Base-by-base conservation (phyloP, 164 flowering plant species). In the Taxillus chinensis region DNA sequence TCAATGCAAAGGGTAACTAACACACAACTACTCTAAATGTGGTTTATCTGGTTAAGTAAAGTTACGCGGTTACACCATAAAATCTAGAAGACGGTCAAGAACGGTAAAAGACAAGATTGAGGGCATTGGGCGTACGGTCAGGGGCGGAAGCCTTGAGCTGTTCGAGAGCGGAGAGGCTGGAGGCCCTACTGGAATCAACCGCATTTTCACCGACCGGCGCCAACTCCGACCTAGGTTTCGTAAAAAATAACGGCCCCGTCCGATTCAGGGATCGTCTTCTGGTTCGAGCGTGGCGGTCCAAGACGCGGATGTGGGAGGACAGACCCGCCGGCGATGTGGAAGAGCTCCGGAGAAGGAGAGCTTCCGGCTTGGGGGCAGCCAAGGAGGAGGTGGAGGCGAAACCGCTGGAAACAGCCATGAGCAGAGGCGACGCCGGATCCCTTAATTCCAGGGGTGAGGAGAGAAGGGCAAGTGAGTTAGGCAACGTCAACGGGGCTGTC, bases 121-220 rank as follows among this genome's bases (percentile, higher is more conserved):
- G 55, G 49, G 60, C 27, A 10, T 10, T 7, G 45, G 39, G 67
- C 83, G 46, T 73, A 92, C 98, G 66, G 65, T 89, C 98, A 65
- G 76, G 86, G 1, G 79, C 93, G 5, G 92, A 84, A 17, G 81
- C 72, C 75, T 89, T 89, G 77, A 92, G 93, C 81, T 74, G 87
- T 60, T 89, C 92, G 42, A 92, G 91, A 62, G 90, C 92, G 37
- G 92, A 77, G 59, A 86, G 45, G 68, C 87, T 82, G 14, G 96
- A 75, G 53, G 78, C 70, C 62, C 69, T 77, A 7, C 54, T 8
- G 10, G 69, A 59, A 61, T 64, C 72, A 9, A 15, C 45, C 51
- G 62, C 62, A n/a, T 61, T 74, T 14, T 48, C 63, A 38, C 64
- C 57, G 12, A 67, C 73, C 60, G 77, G 63, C 17, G 61, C 67